Percentiles rank a stretch among this genome's conserved stretches.
phyloP scores from a whole-genome alignment of 352 stramenopile genomes.

The Globisporangium nunn region DNA sequence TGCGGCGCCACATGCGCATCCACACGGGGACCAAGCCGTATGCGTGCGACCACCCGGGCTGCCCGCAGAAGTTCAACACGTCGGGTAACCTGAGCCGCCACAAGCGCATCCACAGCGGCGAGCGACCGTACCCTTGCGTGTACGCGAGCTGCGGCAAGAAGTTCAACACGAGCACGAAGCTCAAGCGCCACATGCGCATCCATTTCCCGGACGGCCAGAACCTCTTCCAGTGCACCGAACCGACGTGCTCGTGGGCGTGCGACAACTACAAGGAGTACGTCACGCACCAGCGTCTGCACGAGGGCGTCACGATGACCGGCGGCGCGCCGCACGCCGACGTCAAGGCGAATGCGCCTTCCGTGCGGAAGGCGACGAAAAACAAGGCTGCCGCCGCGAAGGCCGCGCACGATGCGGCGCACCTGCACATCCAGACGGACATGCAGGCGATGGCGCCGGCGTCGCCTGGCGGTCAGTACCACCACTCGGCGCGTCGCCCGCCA shows the following conservation, averaged over 20 bases:
- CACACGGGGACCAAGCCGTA: slow-evolving; percentile 82
- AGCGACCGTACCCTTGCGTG: slow-evolving; percentile 74
- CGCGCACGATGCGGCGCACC: not conserved
- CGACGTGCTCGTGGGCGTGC: slow-evolving; percentile 48
- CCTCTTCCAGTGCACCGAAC: slow-evolving; percentile 62
- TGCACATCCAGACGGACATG: not conserved
- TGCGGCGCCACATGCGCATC: slow-evolving; percentile 79
- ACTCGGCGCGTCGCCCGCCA: not conserved
- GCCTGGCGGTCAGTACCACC: not conserved
- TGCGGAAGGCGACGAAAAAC: slow-evolving; percentile 15
- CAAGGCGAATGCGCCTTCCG: slow-evolving; percentile 6
- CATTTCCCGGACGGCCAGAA: slow-evolving; percentile 77
- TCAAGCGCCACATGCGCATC: slow-evolving; percentile 85
- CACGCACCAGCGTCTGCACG: slow-evolving; percentile 21
- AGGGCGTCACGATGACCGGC: slow-evolving; percentile 15
- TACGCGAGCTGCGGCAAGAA: slow-evolving; percentile 73
- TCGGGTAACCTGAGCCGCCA: slow-evolving; percentile 83
- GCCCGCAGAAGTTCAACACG: slow-evolving; percentile 78
- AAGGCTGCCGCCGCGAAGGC: not conserved
- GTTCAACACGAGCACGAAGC: slow-evolving; percentile 88
- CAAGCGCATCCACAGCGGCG: slow-evolving; percentile 83
- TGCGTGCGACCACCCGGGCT: slow-evolving; percentile 69
- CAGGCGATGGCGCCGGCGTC: slow-evolving; percentile 1
- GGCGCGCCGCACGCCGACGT: slow-evolving; percentile 16
- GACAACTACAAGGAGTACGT: slow-evolving; percentile 83